phyloP scores from a whole-genome alignment of 371 early-diverging fungal species.

The Haplosporangium sp. region DNA sequence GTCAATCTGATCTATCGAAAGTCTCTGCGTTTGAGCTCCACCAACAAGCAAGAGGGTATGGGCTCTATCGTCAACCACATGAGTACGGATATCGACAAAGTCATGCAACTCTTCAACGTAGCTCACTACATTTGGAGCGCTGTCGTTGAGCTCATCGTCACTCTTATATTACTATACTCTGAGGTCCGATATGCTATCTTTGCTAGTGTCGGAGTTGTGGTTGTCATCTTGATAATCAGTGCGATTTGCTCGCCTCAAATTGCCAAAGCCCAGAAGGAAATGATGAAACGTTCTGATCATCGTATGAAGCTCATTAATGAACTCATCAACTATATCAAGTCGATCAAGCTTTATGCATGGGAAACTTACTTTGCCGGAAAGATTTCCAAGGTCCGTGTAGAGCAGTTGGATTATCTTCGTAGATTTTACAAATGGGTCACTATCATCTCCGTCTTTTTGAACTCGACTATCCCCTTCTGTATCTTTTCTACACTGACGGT shows the following conservation, averaged over 20 bases:
- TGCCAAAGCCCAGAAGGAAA: slow-evolving; percentile 28
- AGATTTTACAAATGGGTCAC: slow-evolving; percentile 46
- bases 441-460: slow-evolving; percentile 34
- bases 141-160: slow-evolving; percentile 83
- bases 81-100: slow-evolving; percentile 86
- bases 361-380: slow-evolving; percentile 59
- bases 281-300: slow-evolving; percentile 37
- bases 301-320: slow-evolving; percentile 59
- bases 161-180: slow-evolving; percentile 78
- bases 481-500: slow-evolving; percentile 60
- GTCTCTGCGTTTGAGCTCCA: slow-evolving; percentile 79
- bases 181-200: slow-evolving; percentile 43
- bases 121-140: slow-evolving; percentile 74
- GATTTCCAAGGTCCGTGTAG: slow-evolving; percentile 64
- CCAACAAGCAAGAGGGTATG: slow-evolving; percentile 80
- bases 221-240: background rate
- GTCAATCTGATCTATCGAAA: slow-evolving; percentile 90
- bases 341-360: slow-evolving; percentile 69
- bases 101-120: slow-evolving; percentile 66
- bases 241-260: slow-evolving; percentile 10
- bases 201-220: slow-evolving; percentile 29
- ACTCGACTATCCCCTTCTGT: slow-evolving; percentile 59
- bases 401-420: slow-evolving; percentile 57
- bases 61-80: slow-evolving; percentile 85
- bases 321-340: slow-evolving; percentile 50